Percentiles rank a stretch among this genome's conserved stretches.
phyloP scores from a whole-genome alignment of 2,329 filamentous ascomycete genomes.

The Cercospora canescens region DNA sequence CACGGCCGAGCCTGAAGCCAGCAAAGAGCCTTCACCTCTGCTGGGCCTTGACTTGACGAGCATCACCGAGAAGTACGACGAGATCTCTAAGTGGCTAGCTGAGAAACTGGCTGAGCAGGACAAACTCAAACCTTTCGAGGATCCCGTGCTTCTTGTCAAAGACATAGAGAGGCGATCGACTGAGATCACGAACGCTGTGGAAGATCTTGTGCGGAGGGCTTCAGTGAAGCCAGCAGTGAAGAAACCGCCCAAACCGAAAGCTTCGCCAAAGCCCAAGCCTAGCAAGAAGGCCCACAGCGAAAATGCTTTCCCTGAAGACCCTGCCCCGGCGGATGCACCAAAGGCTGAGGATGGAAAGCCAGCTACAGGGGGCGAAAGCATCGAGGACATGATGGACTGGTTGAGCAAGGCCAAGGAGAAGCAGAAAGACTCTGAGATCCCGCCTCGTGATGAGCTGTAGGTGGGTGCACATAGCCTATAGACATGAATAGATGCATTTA shows the following conservation, averaged over 20 bases:
- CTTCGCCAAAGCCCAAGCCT: constrained; percentile 24
- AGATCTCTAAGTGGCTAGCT: constrained; percentile 71
- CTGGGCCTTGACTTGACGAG: constrained; percentile 68
- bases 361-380: constrained; percentile 21
- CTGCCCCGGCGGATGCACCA: constrained; percentile 8
- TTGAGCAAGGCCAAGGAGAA: constrained; percentile 20
- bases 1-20: constrained; percentile 42
- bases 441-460: constrained; percentile 24
- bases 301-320: constrained; percentile 15
- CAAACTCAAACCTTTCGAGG: constrained; percentile 66
- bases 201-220: constrained; percentile 65
- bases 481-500: constrained; percentile 11
- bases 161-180: constrained; percentile 70
- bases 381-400: constrained; percentile 27
- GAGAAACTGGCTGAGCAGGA: constrained; percentile 70
- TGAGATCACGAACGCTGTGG: constrained; percentile 69
- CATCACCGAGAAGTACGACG: constrained; percentile 63
- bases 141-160: constrained; percentile 71
- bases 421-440: constrained; percentile 6
- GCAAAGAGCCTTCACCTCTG: constrained; percentile 61
- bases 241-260: constrained; percentile 21
- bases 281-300: constrained; percentile 22
- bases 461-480: constrained; percentile 16
- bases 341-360: constrained; percentile 15
- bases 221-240: constrained; percentile 14